Evolutionary conservation across 148 eudicot genomes (phyloP).

Genomic region (Silene latifolia): DNA sequence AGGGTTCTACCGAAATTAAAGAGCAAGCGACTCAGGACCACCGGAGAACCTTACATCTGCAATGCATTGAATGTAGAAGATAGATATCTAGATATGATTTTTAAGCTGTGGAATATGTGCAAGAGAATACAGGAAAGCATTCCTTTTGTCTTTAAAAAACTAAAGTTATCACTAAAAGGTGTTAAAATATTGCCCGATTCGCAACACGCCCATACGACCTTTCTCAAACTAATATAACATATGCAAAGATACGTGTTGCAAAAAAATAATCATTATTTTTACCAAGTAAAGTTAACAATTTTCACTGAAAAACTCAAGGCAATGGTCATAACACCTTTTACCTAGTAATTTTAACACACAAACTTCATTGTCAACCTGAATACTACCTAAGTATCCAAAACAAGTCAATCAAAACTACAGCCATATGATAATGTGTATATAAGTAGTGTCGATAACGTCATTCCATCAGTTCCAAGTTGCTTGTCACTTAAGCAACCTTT

Average conservation of each 20-base stretch:
- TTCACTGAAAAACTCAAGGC: neutral
- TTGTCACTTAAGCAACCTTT: slow-evolving; percentile 3
- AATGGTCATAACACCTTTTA: neutral
- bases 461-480: neutral
- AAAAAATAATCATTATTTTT: neutral
- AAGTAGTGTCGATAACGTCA: neutral
- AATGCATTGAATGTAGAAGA: slow-evolving; percentile 10
- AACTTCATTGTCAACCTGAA: neutral
- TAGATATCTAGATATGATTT: slow-evolving; percentile 18
- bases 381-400: neutral
- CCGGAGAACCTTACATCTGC: slow-evolving; percentile 11
- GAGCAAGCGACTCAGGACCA: slow-evolving; percentile 8
- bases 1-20: neutral
- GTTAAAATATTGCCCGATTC: neutral
- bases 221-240: neutral
- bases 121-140: neutral
- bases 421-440: neutral
- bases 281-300: neutral
- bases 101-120: slow-evolving; percentile 1
- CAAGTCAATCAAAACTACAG: neutral
- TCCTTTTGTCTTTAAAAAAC: neutral
- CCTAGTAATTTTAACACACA: neutral
- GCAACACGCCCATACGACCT: neutral
- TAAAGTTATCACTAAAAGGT: slow-evolving; percentile 1
- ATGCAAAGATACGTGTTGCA: neutral